Conservation (phyloP, 441 rosid genomes). For the Iberis amara region DNA sequence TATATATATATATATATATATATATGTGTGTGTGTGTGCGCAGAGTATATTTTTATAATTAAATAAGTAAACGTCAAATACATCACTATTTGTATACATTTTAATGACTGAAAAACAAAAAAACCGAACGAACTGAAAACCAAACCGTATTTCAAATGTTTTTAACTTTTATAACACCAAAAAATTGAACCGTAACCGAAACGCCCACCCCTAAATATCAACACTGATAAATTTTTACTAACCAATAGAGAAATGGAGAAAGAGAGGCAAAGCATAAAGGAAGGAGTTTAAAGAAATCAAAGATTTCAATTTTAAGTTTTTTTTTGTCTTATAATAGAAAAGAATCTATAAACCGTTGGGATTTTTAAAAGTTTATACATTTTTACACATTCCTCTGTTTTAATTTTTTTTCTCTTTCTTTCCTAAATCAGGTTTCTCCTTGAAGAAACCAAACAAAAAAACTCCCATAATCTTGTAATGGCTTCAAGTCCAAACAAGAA, state of each 20-base stretch:
- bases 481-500: conserved; percentile 40
- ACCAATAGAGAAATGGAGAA: not conserved
- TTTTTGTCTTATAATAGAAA: conserved; percentile 26
- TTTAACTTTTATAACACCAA: no score
- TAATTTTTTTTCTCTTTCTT: not conserved
- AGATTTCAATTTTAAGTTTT: conserved; percentile 13
- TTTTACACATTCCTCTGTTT: no score
- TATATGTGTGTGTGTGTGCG: not conserved
- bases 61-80: no score
- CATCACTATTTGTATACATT: no score
- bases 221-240: no score
- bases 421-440: conserved; percentile 18
- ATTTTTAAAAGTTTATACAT: not conserved
- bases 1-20: not conserved
- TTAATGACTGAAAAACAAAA: no score
- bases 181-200: no score
- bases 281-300: conserved; percentile 25
- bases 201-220: no score
- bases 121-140: no score
- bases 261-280: conserved; percentile 26
- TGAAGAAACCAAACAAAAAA: conserved; percentile 21
- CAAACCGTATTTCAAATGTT: no score
- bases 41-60: no score
- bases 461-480: conserved; percentile 34
- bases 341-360: conserved; percentile 25